phyloP scores from a whole-genome alignment of 805 yeast genomes.

The Cyberlindnera mycetangii region DNA sequence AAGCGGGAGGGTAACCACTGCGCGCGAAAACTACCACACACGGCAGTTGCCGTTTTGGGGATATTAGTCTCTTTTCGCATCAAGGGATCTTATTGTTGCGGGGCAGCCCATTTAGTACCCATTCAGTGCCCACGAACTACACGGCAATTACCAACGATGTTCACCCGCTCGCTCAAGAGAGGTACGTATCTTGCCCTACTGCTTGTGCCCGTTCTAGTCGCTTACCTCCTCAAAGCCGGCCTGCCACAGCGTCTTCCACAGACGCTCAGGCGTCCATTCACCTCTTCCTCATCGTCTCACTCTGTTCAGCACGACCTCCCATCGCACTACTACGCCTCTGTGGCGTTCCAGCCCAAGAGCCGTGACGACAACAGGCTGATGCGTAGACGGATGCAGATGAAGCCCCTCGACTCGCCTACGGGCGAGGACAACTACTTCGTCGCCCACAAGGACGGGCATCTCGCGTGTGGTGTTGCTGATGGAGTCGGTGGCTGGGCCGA shows the following conservation, averaged over 20 bases:
- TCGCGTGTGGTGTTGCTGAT: conserved; percentile 83
- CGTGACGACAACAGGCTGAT: conserved; percentile 48
- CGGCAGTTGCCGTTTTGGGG: not conserved
- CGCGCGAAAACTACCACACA: not conserved
- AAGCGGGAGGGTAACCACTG: conserved; percentile 2
- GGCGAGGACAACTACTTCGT: conserved; percentile 78
- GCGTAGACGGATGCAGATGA: conserved; percentile 28
- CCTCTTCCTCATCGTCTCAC: conserved; percentile 18
- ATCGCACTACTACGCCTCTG: conserved; percentile 53
- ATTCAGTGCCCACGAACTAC: not conserved
- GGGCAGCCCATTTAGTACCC: not conserved
- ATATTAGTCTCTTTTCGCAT: too few species aligned
- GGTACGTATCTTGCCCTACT: conserved; percentile 24
- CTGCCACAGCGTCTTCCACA: conserved; percentile 11
- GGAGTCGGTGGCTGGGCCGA: conserved; percentile 99
- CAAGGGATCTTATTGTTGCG: not conserved
- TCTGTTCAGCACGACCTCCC: conserved; percentile 17
- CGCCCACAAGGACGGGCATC: conserved; percentile 28
- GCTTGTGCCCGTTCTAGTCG: conserved; percentile 17
- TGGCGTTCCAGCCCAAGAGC: conserved; percentile 74
- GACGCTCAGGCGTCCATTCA: conserved; percentile 9
- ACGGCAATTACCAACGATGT: conserved; percentile 9
- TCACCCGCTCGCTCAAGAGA: conserved; percentile 19
- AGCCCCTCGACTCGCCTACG: conserved; percentile 50
- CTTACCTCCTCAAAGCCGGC: conserved; percentile 22